Base-by-base conservation (phyloP, 2,329 filamentous ascomycete genomes). In the Aureobasidium uvarum region DNA sequence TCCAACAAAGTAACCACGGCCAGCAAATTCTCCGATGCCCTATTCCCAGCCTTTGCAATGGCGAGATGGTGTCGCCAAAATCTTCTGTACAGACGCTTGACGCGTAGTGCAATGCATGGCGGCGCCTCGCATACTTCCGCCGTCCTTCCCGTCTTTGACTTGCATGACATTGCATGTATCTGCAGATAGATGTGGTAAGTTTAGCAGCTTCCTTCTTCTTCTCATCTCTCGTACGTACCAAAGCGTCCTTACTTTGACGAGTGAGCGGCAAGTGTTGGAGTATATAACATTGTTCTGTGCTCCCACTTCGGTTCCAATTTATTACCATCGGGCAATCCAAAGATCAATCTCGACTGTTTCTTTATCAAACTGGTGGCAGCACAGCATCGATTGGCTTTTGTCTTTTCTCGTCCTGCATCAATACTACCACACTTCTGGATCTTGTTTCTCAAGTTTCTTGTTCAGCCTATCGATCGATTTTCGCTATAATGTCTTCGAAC, bases 91-190 rank as follows among this genome's bases (percentile, higher is more conserved):
- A 36, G 28, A 46, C 56, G 54, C 54, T 51, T 62, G 58, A 28
- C 58, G 58, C 45, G 45, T 51, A 31, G 58, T 38, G 36, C 14
- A 18, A 62, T 62, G 58, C 58, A 62, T 51, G 45, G 45, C 58
- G 58, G 58, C 58, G 45, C 43, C 45, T 62, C 43, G 58, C 58
- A 62, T 25, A 18, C 20, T 36, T 43, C n/a, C 13, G 1, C 41
- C 56, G 20, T 28, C 31, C 33, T 20, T 41, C 25, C 45, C 45
- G 45, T 62, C 45, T 62, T 62, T 62, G 58, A 39, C 58, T 50
- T 62, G 58, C 58, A 62, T 62, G 58, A 48, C 58, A 62, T n/a
- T 62, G 58, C 58, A 62, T 60, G 56, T 36, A 25, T 60, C 13
- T 60, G 28, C 56, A 48, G 56, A 38, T 48, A 20, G 56, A 46